Conservation (phyloP, 129 eudicot species). For the Centaurea solstitialis region DNA sequence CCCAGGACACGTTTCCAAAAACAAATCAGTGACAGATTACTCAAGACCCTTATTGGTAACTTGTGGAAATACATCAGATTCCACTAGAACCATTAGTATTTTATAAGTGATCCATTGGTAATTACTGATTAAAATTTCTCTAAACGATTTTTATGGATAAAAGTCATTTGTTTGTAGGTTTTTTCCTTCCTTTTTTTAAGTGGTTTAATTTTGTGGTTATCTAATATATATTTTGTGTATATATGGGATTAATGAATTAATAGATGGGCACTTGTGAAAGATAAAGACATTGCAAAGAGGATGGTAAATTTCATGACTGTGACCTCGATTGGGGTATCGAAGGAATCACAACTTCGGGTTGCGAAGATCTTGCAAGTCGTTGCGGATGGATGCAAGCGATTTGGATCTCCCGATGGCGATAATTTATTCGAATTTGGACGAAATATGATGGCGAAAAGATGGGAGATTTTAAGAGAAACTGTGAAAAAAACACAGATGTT, state of each 20-base stretch:
- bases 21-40: too few relatives aligned
- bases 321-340: conserved; percentile 82
- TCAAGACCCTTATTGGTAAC: too few relatives aligned
- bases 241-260: not conserved
- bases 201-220: not conserved
- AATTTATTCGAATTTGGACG: conserved; percentile 54
- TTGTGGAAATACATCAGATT: too few relatives aligned
- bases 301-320: conserved; percentile 64
- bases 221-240: not conserved
- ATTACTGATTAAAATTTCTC: too few relatives aligned
- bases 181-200: not conserved
- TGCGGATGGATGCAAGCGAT: conserved; percentile 55
- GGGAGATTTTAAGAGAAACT: conserved; percentile 60
- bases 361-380: conserved; percentile 65
- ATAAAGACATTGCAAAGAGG: conserved; percentile 63
- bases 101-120: too few relatives aligned
- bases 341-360: conserved; percentile 77
- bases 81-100: too few relatives aligned
- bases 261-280: conserved; percentile 96
- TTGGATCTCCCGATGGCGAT: conserved; percentile 16
- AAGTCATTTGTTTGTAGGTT: not conserved
- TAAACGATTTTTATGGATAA: too few relatives aligned
- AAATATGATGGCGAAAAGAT: conserved; percentile 55
- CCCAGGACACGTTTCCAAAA: too few relatives aligned
- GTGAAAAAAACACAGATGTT: conserved; percentile 38